These are phyloP conservation scores for Limnanthes douglasii DNA, from an alignment of 345 rosid species.

Conservation along the genomic window DNA sequence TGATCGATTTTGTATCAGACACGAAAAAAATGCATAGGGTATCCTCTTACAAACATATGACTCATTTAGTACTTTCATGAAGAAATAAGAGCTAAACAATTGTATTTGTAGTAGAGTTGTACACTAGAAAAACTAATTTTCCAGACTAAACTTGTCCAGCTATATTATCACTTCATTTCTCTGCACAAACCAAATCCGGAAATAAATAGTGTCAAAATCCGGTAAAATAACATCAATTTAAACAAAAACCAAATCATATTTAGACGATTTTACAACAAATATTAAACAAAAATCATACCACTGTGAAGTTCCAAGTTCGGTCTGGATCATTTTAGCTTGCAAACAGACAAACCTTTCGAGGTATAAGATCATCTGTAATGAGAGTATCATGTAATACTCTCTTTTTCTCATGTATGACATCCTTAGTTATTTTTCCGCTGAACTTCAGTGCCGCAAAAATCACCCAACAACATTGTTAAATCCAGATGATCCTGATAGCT, in stretches of 20 bases:
- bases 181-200: constrained; percentile 11
- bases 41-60: too few species aligned
- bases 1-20: too few species aligned
- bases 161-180: constrained; percentile 64
- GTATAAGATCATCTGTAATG: constrained; percentile 45
- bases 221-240: neutral
- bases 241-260: neutral
- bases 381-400: constrained; percentile 37
- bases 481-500: constrained; percentile 56
- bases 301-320: constrained; percentile 48
- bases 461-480: constrained; percentile 69
- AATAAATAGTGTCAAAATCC: neutral
- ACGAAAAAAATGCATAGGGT: too few species aligned
- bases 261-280: neutral
- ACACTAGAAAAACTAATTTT: too few species aligned
- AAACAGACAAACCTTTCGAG: constrained; percentile 50
- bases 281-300: constrained; percentile 25
- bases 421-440: constrained; percentile 76
- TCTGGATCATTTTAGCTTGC: constrained; percentile 94
- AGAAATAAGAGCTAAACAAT: too few species aligned
- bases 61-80: too few species aligned
- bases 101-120: too few species aligned
- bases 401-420: constrained; percentile 36
- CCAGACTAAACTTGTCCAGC: constrained; percentile 39
- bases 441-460: constrained; percentile 50